These are phyloP conservation scores for Syzygium jambos DNA, from an alignment of 345 rosid genomes.

Conservation along the genomic window DNA sequence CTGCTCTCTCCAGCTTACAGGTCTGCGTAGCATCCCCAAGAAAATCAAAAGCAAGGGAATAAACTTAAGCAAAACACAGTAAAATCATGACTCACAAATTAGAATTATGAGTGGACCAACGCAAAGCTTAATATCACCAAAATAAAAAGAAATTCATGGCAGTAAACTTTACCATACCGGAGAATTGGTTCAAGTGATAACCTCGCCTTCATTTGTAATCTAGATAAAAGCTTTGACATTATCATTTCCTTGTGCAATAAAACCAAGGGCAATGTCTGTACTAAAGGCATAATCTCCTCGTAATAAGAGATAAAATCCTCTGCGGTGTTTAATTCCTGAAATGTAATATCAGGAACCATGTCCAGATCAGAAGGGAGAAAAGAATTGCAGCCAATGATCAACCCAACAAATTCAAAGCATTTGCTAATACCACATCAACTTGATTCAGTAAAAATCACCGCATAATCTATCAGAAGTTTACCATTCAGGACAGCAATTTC, in stretches of 20 bases:
- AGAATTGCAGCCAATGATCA: background rate
- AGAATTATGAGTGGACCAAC: background rate
- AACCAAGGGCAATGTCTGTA: conserved; percentile 58
- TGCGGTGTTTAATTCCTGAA: conserved; percentile 78
- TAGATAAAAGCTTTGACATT: conserved; percentile 50
- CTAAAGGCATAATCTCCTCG: conserved; percentile 63
- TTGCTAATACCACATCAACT: background rate
- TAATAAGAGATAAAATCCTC: conserved; percentile 81
- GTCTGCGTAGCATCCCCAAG: background rate
- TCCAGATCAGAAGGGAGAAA: background rate
- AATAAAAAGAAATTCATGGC: background rate
- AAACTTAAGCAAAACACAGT: background rate
- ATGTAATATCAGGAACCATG: background rate
- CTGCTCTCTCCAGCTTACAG: background rate
- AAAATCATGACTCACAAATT: background rate
- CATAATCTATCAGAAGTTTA: background rate
- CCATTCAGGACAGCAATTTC: background rate
- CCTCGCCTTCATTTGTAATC: conserved; percentile 75
- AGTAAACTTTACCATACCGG: conserved; percentile 30
- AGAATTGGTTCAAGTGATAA: conserved; percentile 87
- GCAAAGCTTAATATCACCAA: background rate
- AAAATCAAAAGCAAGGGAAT: background rate
- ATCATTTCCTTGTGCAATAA: conserved; percentile 60
- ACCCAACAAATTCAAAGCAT: background rate
- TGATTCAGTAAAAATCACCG: background rate